These are phyloP conservation scores for Hygrocybe coccinea DNA, from an alignment of 768 basidiomycete species.

Conservation along the genomic window DNA sequence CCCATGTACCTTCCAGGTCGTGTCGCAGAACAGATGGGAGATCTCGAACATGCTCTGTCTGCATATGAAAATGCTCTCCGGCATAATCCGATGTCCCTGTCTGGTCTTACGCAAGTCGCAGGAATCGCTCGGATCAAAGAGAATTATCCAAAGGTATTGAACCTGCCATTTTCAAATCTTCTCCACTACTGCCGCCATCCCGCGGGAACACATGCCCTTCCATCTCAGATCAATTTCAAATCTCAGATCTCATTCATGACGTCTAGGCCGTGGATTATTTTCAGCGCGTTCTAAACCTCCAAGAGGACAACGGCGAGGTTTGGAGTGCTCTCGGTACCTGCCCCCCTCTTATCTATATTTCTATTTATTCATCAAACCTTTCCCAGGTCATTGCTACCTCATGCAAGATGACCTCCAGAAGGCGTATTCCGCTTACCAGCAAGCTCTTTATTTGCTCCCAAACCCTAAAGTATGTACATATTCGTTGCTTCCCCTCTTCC, in stretches of 20 bases:
- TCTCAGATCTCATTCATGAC: constrained; percentile 37
- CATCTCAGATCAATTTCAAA: constrained; percentile 8
- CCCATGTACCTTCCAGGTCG: constrained; percentile 52
- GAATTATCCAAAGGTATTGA: constrained; percentile 86
- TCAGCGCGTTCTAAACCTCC: constrained; percentile 82
- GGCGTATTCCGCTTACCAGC: constrained; percentile 97
- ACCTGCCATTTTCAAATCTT: constrained; percentile 10
- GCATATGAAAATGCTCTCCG: constrained; percentile 95
- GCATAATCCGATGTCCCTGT: constrained; percentile 88
- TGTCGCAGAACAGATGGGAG: constrained; percentile 92
- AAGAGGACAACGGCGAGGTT: constrained; percentile 96
- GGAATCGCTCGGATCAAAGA: constrained; percentile 96
- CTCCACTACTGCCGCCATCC: constrained; percentile 1
- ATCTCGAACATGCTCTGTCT: constrained; percentile 85
- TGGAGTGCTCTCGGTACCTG: constrained; percentile 89
- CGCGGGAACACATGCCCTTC: constrained; percentile 17
- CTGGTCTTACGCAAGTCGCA: constrained; percentile 90
- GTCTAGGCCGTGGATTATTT: constrained; percentile 94
- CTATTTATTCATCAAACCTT: constrained; percentile 26
- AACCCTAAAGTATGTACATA: constrained; percentile 74
- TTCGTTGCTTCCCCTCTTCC: constrained; percentile 9
- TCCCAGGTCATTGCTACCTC: constrained; percentile 85
- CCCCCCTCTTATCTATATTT: constrained; percentile 12
- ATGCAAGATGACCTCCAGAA: constrained; percentile 99
- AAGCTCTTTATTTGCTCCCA: constrained; percentile 91